phyloP scores from a whole-genome alignment of 2,329 filamentous ascomycete genomes.

The Fusarium citri region DNA sequence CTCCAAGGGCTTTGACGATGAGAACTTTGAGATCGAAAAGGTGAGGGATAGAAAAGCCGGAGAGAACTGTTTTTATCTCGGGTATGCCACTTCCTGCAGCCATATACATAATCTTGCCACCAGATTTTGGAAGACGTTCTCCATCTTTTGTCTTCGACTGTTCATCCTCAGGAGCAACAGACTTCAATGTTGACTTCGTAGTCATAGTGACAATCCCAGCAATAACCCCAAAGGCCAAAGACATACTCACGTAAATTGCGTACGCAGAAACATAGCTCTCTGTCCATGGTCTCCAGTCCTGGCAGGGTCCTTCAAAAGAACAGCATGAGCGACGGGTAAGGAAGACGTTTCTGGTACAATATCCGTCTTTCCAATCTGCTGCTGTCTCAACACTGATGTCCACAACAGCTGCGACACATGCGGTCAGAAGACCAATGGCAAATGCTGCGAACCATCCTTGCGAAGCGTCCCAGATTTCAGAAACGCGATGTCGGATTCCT shows the following conservation, averaged over 20 bases:
- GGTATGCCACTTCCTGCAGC: conserved; percentile 35
- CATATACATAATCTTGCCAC: conserved; percentile 32
- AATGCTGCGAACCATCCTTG: conserved; percentile 33
- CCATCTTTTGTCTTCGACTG: no score
- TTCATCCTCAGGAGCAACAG: background rate
- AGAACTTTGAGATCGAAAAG: conserved; percentile 32
- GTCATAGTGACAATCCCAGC: conserved; percentile 22
- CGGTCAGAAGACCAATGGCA: conserved; percentile 25
- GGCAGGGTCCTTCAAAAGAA: background rate
- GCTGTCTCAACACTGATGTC: conserved; percentile 32
- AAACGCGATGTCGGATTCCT: background rate
- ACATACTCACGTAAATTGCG: conserved; percentile 17
- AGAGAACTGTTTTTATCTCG: conserved; percentile 29
- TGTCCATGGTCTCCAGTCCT: conserved; percentile 21
- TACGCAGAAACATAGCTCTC: conserved; percentile 13
- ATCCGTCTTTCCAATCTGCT: conserved; percentile 33
- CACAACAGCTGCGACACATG: conserved; percentile 11
- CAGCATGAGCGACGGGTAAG: conserved; percentile 23
- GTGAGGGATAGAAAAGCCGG: conserved; percentile 25
- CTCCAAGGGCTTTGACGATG: conserved; percentile 27
- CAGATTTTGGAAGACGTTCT: background rate
- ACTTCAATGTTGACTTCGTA: conserved; percentile 18
- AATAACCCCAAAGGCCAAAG: conserved; percentile 20
- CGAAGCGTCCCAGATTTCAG: conserved; percentile 6
- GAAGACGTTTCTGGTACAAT: conserved; percentile 10